A percentile compares a stretch with the other conserved stretches of the same genome.
Evolutionary conservation across 176 grass and related monocot genomes (phyloP).

Genomic region (Oryza meyeriana): DNA sequence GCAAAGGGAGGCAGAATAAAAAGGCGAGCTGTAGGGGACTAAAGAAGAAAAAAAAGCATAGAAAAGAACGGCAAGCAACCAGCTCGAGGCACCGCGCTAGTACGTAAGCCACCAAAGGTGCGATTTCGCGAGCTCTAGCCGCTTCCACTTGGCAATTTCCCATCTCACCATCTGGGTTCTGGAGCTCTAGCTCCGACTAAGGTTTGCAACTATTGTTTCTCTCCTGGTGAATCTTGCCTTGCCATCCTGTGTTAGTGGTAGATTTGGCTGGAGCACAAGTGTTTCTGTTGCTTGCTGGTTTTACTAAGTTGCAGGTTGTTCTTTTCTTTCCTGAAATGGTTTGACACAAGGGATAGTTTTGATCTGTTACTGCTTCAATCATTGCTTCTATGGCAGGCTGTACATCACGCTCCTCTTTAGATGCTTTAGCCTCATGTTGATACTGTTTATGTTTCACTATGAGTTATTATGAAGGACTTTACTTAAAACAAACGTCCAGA

Average conservation of each 20-base stretch:
- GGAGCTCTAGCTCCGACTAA: background rate
- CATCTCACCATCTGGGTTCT: background rate
- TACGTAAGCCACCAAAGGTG: conserved; percentile 28
- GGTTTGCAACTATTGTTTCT: conserved; percentile 1
- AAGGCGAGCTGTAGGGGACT: conserved; percentile 38
- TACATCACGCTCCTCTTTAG: background rate
- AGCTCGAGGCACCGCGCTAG: conserved; percentile 5
- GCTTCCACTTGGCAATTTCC: conserved; percentile 30
- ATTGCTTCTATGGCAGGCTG: background rate
- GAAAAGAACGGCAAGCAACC: conserved; percentile 5
- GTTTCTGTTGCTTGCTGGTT: background rate
- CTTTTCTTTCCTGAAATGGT: conserved; percentile 31
- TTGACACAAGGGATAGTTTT: conserved; percentile 17
- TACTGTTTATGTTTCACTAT: background rate
- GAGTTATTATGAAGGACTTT: background rate
- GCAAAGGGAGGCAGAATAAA: conserved; percentile 29
- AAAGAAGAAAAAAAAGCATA: conserved; percentile 21
- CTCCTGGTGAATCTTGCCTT: background rate
- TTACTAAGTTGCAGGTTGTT: background rate
- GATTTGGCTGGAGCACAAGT: background rate
- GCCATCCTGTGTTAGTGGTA: background rate
- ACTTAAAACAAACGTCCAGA: background rate
- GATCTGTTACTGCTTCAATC: background rate
- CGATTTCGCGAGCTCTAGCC: conserved; percentile 5
- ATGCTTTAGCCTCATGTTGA: background rate